A percentile compares a stretch with the other conserved stretches of the same genome.
phyloP scores from a whole-genome alignment of 805 yeast species.

The Yamadazyma insecticola region DNA sequence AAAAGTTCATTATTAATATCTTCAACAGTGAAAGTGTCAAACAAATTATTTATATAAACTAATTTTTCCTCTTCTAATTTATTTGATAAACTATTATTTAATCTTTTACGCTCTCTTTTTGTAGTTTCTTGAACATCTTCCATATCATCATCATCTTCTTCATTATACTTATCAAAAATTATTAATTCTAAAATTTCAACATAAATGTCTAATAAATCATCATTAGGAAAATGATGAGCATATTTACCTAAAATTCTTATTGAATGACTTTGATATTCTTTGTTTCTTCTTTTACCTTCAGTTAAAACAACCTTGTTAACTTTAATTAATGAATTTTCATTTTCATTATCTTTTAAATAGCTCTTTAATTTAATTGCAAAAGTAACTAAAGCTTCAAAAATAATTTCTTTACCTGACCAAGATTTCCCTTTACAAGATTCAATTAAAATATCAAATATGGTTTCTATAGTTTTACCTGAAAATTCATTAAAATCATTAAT shows the following conservation, averaged over 20 bases:
- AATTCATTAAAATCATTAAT: conserved; percentile 27
- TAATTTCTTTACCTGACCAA: conserved; percentile 82
- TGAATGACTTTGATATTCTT: conserved; percentile 55
- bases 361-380: conserved; percentile 45
- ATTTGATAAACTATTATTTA: conserved; percentile 7
- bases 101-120: conserved; percentile 4
- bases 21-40: conserved; percentile 19
- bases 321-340: conserved; percentile 22
- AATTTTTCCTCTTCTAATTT: conserved; percentile 47
- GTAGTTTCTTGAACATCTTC: conserved; percentile 11
- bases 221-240: conserved; percentile 32
- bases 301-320: conserved; percentile 43
- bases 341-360: conserved; percentile 20
- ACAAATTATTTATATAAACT: conserved; percentile 30
- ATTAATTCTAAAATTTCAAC: conserved; percentile 28
- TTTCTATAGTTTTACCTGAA: conserved; percentile 13
- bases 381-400: conserved; percentile 65
- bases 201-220: conserved; percentile 34
- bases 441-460: conserved; percentile 50
- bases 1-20: conserved; percentile 15
- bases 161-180: conserved; percentile 36
- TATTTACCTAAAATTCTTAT: conserved; percentile 51
- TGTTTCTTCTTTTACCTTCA: conserved; percentile 67
- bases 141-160: conserved; percentile 25
- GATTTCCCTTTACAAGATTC: conserved; percentile 70